Evolutionary conservation across 352 stramenopile species (phyloP).

Genomic region (Globisporangium megalacanthum): DNA sequence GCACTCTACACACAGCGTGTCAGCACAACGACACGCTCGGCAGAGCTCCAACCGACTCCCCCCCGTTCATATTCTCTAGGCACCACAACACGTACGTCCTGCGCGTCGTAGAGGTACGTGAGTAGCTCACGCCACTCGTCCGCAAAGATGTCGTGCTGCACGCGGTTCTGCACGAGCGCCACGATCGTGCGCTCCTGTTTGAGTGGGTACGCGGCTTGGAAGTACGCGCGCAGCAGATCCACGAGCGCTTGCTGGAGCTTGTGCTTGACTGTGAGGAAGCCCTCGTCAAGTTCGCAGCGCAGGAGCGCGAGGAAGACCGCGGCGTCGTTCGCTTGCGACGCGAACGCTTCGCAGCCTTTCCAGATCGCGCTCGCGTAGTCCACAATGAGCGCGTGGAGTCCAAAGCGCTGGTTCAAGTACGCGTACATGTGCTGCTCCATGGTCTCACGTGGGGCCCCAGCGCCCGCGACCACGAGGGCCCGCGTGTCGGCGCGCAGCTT

Average conservation of each 20-base stretch:
- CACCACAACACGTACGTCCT: constrained; percentile 39
- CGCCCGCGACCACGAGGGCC: constrained; percentile 14
- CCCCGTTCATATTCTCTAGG: too few species aligned
- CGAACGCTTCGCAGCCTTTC: constrained; percentile 54
- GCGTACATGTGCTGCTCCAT: constrained; percentile 90
- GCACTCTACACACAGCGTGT: constrained; percentile 26
- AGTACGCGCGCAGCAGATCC: constrained; percentile 66
- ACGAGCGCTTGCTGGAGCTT: constrained; percentile 70
- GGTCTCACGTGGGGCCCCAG: constrained; percentile 57
- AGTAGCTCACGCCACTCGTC: constrained; percentile 72
- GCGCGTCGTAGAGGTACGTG: constrained; percentile 69
- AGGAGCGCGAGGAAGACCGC: constrained; percentile 74
- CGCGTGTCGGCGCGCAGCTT: constrained; percentile 68
- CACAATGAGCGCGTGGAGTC: constrained; percentile 63
- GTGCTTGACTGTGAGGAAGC: constrained; percentile 68
- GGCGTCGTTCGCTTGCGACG: constrained; percentile 57
- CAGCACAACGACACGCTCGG: too few species aligned
- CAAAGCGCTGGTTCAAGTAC: constrained; percentile 85
- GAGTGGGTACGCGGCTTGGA: constrained; percentile 53
- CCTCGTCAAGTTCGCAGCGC: constrained; percentile 77
- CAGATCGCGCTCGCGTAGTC: constrained; percentile 80
- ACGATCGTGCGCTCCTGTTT: constrained; percentile 58
- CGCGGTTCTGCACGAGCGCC: constrained; percentile 33
- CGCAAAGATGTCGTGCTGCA: constrained; percentile 37
- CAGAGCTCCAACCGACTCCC: too few species aligned